These are phyloP conservation scores for cucumber (Cucumis sativus) DNA, from an alignment of 306 rosid genomes.

Conservation along the genomic window DNA sequence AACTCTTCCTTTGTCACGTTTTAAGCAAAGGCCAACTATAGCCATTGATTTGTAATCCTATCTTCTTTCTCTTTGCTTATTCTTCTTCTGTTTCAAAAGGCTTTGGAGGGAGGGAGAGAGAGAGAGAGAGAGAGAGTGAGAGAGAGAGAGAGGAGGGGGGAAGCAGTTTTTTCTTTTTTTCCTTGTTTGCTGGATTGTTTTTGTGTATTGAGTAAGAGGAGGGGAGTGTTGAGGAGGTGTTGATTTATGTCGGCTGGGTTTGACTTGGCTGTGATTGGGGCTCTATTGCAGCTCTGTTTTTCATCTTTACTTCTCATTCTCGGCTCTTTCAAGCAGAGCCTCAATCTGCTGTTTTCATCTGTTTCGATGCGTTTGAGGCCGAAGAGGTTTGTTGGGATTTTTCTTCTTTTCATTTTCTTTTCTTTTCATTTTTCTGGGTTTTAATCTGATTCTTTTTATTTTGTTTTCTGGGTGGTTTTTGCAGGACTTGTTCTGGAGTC, in stretches of 20 bases:
- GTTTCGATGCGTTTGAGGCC: slow-evolving; percentile 92
- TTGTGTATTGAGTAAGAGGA: slow-evolving; percentile 3
- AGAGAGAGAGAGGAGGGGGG: not conserved
- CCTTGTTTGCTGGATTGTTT: not conserved
- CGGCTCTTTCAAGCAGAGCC: slow-evolving; percentile 24
- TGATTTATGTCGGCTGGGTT: slow-evolving; percentile 83
- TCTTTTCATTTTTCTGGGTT: not conserved
- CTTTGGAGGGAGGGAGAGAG: not conserved
- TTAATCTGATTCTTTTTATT: not conserved
- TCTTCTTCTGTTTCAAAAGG: not conserved
- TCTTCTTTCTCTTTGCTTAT: not conserved
- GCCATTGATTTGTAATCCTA: slow-evolving; percentile 13
- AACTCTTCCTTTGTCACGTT: slow-evolving; percentile 4
- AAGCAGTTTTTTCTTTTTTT: not conserved
- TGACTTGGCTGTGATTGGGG: slow-evolving; percentile 47
- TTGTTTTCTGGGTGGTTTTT: not conserved
- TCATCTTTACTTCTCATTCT: slow-evolving; percentile 1
- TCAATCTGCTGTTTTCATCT: slow-evolving; percentile 15
- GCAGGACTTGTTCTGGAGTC: slow-evolving; percentile 70
- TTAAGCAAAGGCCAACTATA: not conserved
- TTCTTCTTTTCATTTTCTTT: not conserved
- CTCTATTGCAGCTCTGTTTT: slow-evolving; percentile 48
- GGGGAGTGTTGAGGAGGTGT: slow-evolving; percentile 12
- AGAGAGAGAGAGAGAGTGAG: not conserved
- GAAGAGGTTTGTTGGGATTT: slow-evolving; percentile 31